These are phyloP conservation scores for Talaromyces adpressus DNA, from an alignment of 495 filamentous ascomycete species.

Conservation along the genomic window DNA sequence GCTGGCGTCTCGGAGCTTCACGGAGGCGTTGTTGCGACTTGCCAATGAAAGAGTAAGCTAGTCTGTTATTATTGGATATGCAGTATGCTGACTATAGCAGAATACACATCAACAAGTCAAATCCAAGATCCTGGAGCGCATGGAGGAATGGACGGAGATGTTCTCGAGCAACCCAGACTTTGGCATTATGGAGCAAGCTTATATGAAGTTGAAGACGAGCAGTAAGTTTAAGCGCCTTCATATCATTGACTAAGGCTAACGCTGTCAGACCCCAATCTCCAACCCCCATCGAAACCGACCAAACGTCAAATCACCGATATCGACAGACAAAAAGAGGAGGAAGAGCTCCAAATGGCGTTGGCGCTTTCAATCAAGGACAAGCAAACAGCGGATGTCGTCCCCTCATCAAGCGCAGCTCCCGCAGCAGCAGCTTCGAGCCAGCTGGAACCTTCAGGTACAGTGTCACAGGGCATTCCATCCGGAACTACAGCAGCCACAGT, in stretches of 20 bases:
- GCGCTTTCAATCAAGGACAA: constrained; percentile 87
- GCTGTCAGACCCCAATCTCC: constrained; percentile 74
- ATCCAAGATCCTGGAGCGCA: constrained; percentile 90
- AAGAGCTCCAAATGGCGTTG: constrained; percentile 94
- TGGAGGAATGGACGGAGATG: constrained; percentile 95
- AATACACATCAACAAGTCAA: constrained; percentile 97
- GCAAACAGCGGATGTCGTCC: constrained; percentile 22
- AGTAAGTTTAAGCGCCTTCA: constrained; percentile 37
- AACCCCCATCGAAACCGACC: constrained; percentile 84
- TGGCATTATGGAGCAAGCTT: constrained; percentile 96
- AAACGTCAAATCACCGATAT: constrained; percentile 85
- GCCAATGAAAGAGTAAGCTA: constrained; percentile 68
- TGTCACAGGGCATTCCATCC: constrained; percentile 45
- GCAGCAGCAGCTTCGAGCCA: constrained; percentile 36
- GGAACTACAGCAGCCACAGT: constrained; percentile 96
- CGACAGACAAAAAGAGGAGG: constrained; percentile 93
- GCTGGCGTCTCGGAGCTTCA: constrained; percentile 89
- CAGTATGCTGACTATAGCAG: constrained; percentile 20
- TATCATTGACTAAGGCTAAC: constrained; percentile 1
- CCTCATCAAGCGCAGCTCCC: constrained; percentile 20
- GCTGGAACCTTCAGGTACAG: constrained; percentile 21
- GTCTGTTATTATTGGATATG: neutral
- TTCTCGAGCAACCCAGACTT: constrained; percentile 85
- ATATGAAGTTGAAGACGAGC: constrained; percentile 74
- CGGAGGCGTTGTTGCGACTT: constrained; percentile 84